These are phyloP conservation scores for Athelia sp. DNA, from an alignment of 1,284 basidiomycete genomes.

Conservation along the genomic window DNA sequence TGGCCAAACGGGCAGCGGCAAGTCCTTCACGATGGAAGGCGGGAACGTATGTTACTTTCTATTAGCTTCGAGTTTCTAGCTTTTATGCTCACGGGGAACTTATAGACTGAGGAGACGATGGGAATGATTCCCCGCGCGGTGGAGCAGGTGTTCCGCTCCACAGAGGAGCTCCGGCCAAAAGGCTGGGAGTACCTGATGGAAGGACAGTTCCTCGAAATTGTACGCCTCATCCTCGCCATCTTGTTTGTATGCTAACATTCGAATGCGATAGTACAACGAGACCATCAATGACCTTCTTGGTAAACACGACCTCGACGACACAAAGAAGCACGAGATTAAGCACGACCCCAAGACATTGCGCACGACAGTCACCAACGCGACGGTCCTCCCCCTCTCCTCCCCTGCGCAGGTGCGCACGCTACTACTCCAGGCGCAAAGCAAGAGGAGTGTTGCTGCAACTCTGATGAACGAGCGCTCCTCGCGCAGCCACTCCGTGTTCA, in stretches of 20 bases:
- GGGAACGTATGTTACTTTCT: conserved; percentile 50
- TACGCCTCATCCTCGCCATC: conserved; percentile 28
- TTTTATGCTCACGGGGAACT: conserved; percentile 10
- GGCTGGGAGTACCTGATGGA: conserved; percentile 93
- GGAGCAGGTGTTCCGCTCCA: conserved; percentile 82
- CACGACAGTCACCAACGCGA: conserved; percentile 82
- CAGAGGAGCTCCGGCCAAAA: conserved; percentile 70
- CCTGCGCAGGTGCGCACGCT: conserved; percentile 77
- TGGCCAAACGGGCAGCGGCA: conserved; percentile 82
- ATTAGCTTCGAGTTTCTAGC: background rate
- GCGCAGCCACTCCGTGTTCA: conserved; percentile 94
- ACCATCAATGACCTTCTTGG: conserved; percentile 94
- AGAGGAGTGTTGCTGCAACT: conserved; percentile 90
- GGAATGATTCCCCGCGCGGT: conserved; percentile 96
- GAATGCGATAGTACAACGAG: conserved; percentile 74
- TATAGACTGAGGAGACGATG: conserved; percentile 55
- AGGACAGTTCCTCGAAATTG: conserved; percentile 94
- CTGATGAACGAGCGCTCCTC: conserved; percentile 98
- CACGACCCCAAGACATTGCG: conserved; percentile 70
- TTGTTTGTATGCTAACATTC: conserved; percentile 5
- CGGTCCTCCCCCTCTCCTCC: conserved; percentile 71
- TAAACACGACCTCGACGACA: conserved; percentile 77
- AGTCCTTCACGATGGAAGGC: conserved; percentile 89
- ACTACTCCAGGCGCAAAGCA: conserved; percentile 75
- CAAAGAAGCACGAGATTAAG: conserved; percentile 94